These are phyloP conservation scores for Tricholoma bakamatsutake DNA, from an alignment of 768 basidiomycete species.

Conservation along the genomic window DNA sequence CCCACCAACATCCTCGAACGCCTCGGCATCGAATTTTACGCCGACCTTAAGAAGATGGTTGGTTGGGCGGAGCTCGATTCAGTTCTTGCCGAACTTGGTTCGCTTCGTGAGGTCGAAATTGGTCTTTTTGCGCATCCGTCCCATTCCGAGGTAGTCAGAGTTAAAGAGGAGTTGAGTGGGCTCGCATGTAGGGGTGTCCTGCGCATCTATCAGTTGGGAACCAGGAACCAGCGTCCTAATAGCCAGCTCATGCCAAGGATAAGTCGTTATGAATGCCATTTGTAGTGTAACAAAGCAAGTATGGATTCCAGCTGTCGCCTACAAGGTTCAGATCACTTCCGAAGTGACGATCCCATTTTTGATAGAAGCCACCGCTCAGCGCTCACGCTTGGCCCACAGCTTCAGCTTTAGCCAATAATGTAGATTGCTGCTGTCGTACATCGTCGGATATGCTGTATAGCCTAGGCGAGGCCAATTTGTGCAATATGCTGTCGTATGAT, in stretches of 20 bases:
- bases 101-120: conserved; percentile 31
- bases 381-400: too few species aligned
- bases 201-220: conserved; percentile 34
- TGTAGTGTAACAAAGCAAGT: neutral
- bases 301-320: neutral
- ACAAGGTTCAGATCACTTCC: neutral
- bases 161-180: conserved; percentile 26
- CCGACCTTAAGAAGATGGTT: conserved; percentile 30
- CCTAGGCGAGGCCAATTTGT: conserved; percentile 40
- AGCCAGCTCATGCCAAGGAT: conserved; percentile 32
- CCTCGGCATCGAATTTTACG: conserved; percentile 36
- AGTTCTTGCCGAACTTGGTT: conserved; percentile 25
- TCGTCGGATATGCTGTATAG: neutral
- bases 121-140: conserved; percentile 34
- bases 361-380: neutral
- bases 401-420: neutral
- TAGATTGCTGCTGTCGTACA: neutral
- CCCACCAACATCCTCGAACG: conserved; percentile 20
- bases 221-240: conserved; percentile 33
- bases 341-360: neutral
- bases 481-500: conserved; percentile 63
- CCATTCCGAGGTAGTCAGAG: conserved; percentile 26
- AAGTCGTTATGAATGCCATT: conserved; percentile 25
- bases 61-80: conserved; percentile 30
- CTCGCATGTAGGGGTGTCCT: conserved; percentile 23